Base-by-base conservation (phyloP, 129 eudicot genomes). In the Kitagawia praeruptora region DNA sequence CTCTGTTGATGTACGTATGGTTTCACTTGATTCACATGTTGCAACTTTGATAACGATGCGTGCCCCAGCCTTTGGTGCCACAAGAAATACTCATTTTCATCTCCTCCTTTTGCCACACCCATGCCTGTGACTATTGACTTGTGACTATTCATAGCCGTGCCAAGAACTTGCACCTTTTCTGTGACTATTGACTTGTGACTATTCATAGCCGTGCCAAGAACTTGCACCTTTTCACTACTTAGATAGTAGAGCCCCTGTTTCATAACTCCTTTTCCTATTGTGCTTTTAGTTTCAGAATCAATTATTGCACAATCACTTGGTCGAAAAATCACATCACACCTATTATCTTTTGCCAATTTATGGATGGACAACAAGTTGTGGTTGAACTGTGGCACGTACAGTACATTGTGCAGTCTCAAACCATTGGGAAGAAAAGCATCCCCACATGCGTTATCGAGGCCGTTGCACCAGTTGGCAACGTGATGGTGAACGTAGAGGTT, bases 101-200 rank as follows among this genome's bases (percentile, higher is more conserved):
- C 0, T 25, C 18, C 25, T 6, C 3, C 18, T 16, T 0, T 0
- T 53, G 0, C 0, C 6, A 2, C 3, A 1, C 3, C 61, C 0
- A 4, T 2, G 5, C 6, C 18, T 21, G 45, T 41, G 1, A 8
- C 8, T 0, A 4, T 41, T 0, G 7, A 31, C 1, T 31, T 31
- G 1, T 31, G 34, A 31, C 34, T 1, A 31, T 31, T 31, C 34
- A 31, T 31, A 31, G 34, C 34, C 1, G 34, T n/a, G 1, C 34
- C n/a, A n/a, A n/a, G n/a, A n/a, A n/a, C n/a, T n/a, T n/a, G n/a
- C n/a, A n/a, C n/a, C n/a, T n/a, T n/a, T n/a, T n/a, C n/a, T n/a
- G n/a, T n/a, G n/a, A n/a, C n/a, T n/a, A n/a, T n/a, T n/a, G n/a
- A n/a, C n/a, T n/a, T n/a, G n/a, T n/a, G n/a, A n/a, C n/a, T n/a